Conservation (phyloP, 2,329 filamentous ascomycete species). For the Monosporascus cannonballus region DNA sequence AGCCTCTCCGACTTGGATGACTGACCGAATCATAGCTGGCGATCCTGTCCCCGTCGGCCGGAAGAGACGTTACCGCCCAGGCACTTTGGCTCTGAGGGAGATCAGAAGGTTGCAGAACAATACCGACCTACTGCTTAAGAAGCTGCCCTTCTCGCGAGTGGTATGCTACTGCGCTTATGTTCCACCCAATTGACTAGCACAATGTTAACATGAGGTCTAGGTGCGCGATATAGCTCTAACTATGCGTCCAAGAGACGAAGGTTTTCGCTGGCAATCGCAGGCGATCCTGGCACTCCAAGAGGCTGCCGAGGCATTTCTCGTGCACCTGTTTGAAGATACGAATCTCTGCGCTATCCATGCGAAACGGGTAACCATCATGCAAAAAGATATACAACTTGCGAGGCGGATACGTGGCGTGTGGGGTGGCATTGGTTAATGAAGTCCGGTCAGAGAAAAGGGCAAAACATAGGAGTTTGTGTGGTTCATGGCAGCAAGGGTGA, state of each 20-base stretch:
- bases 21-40: slow-evolving; percentile 49
- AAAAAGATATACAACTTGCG: slow-evolving; percentile 95
- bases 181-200: neutral
- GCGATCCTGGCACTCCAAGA: slow-evolving; percentile 92
- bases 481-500: slow-evolving; percentile 3
- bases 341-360: slow-evolving; percentile 96
- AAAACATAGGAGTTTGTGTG: slow-evolving; percentile 3
- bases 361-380: slow-evolving; percentile 94
- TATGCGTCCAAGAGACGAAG: slow-evolving; percentile 55
- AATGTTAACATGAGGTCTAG: slow-evolving; percentile 23
- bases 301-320: slow-evolving; percentile 90
- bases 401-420: slow-evolving; percentile 71
- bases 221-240: slow-evolving; percentile 68
- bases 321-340: slow-evolving; percentile 93
- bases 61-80: slow-evolving; percentile 64
- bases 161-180: slow-evolving; percentile 33
- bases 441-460: neutral
- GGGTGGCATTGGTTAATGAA: slow-evolving; percentile 56
- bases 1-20: neutral
- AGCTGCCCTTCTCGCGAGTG: slow-evolving; percentile 73
- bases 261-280: slow-evolving; percentile 92
- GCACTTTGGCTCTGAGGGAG: slow-evolving; percentile 83
- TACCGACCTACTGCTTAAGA: slow-evolving; percentile 78
- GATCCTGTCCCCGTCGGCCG: slow-evolving; percentile 61
- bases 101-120: slow-evolving; percentile 86